phyloP scores from a whole-genome alignment of 176 grass and related monocot species.

The Hsuehochloa calcarea region DNA sequence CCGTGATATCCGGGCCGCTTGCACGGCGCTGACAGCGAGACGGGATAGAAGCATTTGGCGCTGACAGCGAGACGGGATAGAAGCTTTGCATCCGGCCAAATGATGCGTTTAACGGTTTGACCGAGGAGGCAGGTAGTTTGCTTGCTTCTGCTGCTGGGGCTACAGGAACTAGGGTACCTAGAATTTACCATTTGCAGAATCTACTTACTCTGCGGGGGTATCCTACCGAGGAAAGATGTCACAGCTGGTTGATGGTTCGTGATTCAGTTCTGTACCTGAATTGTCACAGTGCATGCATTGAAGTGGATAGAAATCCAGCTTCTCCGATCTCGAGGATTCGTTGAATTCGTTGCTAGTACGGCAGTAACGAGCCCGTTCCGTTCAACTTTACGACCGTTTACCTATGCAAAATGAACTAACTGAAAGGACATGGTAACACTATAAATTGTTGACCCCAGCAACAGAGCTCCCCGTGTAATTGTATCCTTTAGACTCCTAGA shows the following conservation, averaged over 20 bases:
- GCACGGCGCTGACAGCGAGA: slow-evolving; percentile 2
- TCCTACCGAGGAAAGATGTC: background rate
- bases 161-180: background rate
- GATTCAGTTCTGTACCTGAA: background rate
- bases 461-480: background rate
- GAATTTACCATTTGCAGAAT: background rate
- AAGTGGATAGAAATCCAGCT: background rate
- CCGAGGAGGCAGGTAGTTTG: background rate
- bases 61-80: slow-evolving; percentile 3
- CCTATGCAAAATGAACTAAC: background rate
- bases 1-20: background rate
- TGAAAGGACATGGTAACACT: background rate
- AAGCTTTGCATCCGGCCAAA: background rate
- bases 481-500: background rate
- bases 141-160: background rate
- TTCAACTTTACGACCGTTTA: background rate
- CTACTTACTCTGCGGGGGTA: background rate
- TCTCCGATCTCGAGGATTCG: background rate
- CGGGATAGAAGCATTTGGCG: background rate
- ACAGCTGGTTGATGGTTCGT: background rate
- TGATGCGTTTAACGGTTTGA: slow-evolving; percentile 42
- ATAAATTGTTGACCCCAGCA: background rate
- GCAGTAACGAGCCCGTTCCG: background rate
- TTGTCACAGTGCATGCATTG: background rate
- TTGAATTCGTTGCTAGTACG: background rate